These are phyloP conservation scores for Juglanconis juglandina DNA, from an alignment of 2,329 filamentous ascomycete genomes.

Conservation along the genomic window DNA sequence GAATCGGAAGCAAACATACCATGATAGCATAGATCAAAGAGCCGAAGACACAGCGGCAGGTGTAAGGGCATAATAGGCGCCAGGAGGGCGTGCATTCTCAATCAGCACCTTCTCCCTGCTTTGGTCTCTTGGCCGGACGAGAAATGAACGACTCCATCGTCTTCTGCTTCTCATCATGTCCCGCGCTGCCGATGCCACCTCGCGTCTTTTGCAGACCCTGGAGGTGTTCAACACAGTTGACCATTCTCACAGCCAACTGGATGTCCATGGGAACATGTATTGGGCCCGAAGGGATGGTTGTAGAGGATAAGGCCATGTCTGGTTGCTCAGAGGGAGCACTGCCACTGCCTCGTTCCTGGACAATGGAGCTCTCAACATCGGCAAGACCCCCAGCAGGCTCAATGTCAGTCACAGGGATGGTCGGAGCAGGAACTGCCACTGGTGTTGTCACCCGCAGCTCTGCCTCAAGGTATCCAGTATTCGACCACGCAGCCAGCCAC, in stretches of 20 bases:
- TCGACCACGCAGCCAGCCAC: constrained; percentile 44
- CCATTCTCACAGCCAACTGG: constrained; percentile 46
- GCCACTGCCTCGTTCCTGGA: neutral
- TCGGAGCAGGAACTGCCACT: neutral
- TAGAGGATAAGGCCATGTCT: neutral
- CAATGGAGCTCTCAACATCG: neutral
- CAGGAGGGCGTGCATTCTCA: constrained; percentile 10
- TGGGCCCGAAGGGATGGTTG: too few relatives aligned
- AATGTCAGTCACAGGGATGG: constrained; percentile 4
- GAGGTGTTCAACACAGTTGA: constrained; percentile 73
- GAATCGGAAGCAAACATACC: constrained; percentile 35
- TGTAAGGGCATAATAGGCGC: neutral
- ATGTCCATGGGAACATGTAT: neutral
- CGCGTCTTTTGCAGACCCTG: constrained; percentile 71
- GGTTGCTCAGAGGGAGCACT: neutral
- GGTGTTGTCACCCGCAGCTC: constrained; percentile 4
- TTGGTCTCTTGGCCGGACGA: constrained; percentile 46
- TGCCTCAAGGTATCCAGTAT: constrained; percentile 47
- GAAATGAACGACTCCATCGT: constrained; percentile 74
- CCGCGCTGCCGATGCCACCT: constrained; percentile 76
- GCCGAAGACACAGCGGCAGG: neutral
- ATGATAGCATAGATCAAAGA: constrained; percentile 17
- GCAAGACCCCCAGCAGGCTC: neutral
- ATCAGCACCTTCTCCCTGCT: constrained; percentile 27
- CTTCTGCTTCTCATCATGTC: constrained; percentile 71